Base-by-base conservation (phyloP, 352 stramenopile species). In the Peronospora farinosa region DNA sequence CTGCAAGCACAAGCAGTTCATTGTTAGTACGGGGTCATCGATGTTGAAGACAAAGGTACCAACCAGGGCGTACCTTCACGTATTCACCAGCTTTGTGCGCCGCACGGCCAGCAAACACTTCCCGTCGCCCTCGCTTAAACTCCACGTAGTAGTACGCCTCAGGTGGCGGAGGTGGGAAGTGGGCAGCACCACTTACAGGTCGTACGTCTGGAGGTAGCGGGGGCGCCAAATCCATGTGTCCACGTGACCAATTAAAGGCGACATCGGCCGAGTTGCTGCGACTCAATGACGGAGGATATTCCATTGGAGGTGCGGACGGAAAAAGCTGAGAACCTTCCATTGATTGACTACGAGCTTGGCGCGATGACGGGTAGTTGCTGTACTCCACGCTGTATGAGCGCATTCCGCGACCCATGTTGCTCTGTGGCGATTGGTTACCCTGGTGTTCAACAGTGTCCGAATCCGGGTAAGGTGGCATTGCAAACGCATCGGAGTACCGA, bases 81-180 rank as follows among this genome's bases (percentile, higher is more conserved):
- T 92, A 98, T 55, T 96, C 92, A 10, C 96, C 95, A 47, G 96
- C 65, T 37, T 96, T 92, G 61, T 89, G 85, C 19, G 86, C 72
- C 7, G 83, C 71, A 36, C 80, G 78, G 30, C 95, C 77, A 36
- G 95, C 75, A 55, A 97, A 90, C 41, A 97, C 87, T 57, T 93
- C 92, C 13, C 84, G 73, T 16, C 94, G 84, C 16, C 81, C 93
- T 7, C 92, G 82, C 63, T 98, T 98, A 61, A 98, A 98, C 64
- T 98, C 95, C 31, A 98, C 84, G 45, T 95, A 89, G 59, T 97
- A 98, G 43, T 89, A 92, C 0, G 81, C 81, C 62, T 92, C 81
- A 3, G 81, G 81, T 12, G 76, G 76, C 13, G 78, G 73, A 3
- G 60, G 65, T 23, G 73, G 74, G 28, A 78, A 88, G 28, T 77